Evolutionary conservation across 306 rosid species (phyloP).

Genomic region (Alnus rubra): DNA sequence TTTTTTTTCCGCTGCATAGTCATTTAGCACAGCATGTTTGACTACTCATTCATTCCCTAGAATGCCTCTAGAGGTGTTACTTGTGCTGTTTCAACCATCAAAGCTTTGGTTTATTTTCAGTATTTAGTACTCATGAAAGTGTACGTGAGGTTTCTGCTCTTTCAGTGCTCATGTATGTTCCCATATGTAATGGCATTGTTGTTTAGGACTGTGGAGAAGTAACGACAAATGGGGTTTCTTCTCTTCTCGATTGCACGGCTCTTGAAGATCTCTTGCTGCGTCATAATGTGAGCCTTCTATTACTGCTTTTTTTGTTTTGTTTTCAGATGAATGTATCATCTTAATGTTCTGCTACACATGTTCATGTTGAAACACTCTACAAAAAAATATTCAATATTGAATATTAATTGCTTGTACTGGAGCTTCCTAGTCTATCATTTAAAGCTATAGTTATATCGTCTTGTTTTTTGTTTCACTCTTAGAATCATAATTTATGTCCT

Average conservation of each 20-base stretch:
- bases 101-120: background rate
- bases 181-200: conserved; percentile 22
- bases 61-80: background rate
- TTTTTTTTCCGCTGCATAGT: background rate
- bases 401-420: conserved; percentile 12
- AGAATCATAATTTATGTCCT: background rate
- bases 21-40: background rate
- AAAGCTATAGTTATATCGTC: conserved; percentile 18
- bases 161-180: conserved; percentile 14
- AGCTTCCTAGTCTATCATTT: conserved; percentile 13
- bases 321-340: background rate
- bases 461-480: conserved; percentile 1
- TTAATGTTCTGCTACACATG: background rate
- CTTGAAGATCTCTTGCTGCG: conserved; percentile 81
- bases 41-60: background rate
- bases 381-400: conserved; percentile 13
- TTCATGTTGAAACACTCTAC: conserved; percentile 11
- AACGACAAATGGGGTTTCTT: conserved; percentile 65
- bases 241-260: conserved; percentile 68
- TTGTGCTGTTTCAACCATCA: background rate
- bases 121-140: background rate
- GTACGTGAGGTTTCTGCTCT: conserved; percentile 14
- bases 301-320: background rate
- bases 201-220: conserved; percentile 76
- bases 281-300: conserved; percentile 67